These are phyloP conservation scores for Beauveria varroae DNA, from an alignment of 2,329 filamentous ascomycete species.

Conservation along the genomic window DNA sequence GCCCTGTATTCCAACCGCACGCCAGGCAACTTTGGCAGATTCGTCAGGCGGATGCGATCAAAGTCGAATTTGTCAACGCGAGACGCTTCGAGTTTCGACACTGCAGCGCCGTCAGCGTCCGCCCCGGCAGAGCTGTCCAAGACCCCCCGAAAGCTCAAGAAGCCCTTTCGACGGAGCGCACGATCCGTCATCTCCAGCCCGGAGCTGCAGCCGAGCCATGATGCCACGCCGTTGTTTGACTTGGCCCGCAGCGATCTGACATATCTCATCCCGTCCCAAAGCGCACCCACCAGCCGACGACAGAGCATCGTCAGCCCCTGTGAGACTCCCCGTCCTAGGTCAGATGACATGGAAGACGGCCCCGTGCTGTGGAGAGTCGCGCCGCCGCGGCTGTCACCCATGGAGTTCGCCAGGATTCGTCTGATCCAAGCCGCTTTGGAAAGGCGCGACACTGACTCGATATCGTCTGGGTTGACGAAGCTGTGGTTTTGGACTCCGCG, in stretches of 20 bases:
- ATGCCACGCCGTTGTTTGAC: not conserved
- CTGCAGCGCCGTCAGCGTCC: not conserved
- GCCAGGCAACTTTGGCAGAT: slow-evolving; percentile 20
- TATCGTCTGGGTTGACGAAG: slow-evolving; percentile 24
- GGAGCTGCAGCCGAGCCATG: slow-evolving; percentile 3
- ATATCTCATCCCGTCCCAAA: not conserved
- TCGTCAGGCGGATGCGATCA: slow-evolving; percentile 22
- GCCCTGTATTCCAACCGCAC: slow-evolving; percentile 18
- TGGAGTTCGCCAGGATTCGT: slow-evolving; percentile 32
- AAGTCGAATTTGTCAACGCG: slow-evolving; percentile 9
- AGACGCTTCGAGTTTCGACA: not conserved
- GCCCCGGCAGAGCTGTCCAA: not conserved
- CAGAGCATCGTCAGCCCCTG: not conserved
- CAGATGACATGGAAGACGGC: not conserved
- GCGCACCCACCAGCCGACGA: not conserved
- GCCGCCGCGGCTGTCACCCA: slow-evolving; percentile 28
- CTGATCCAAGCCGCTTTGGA: slow-evolving; percentile 26
- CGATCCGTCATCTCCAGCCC: slow-evolving; percentile 21
- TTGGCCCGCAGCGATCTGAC: not conserved
- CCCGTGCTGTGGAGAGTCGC: slow-evolving; percentile 14
- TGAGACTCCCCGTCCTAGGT: not conserved
- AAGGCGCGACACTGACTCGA: slow-evolving; percentile 19
- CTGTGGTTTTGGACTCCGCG: slow-evolving; percentile 27
- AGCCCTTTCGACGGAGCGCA: slow-evolving; percentile 11
- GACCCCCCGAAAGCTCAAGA: slow-evolving; percentile 6